A percentile compares a stretch with the other conserved stretches of the same genome.
These are phyloP conservation scores for Aspergillus tanneri DNA, from an alignment of 2,329 filamentous ascomycete genomes.

Conservation along the genomic window DNA sequence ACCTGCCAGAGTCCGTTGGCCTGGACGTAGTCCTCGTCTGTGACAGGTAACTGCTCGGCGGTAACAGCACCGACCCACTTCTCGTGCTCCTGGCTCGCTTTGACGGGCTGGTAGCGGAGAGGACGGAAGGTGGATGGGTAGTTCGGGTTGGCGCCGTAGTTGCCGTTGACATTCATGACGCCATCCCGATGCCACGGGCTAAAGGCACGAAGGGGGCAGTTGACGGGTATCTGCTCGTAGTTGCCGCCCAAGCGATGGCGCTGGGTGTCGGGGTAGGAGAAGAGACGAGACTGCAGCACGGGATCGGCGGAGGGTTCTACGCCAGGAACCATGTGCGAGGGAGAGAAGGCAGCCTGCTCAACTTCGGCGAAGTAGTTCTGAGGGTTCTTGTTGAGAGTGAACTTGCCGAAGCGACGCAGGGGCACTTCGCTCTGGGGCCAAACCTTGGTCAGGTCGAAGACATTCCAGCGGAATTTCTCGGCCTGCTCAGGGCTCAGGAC, in stretches of 20 bases:
- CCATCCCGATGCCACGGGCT: slow-evolving; percentile 73
- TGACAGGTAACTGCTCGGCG: slow-evolving; percentile 43
- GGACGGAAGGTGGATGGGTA: slow-evolving; percentile 49
- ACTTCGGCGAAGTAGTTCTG: slow-evolving; percentile 70
- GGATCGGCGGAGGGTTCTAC: slow-evolving; percentile 69
- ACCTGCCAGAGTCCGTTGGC: slow-evolving; percentile 46
- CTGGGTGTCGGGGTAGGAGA: slow-evolving; percentile 69
- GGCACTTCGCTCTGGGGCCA: slow-evolving; percentile 66
- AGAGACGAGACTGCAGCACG: slow-evolving; percentile 66
- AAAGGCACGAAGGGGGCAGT: slow-evolving; percentile 54
- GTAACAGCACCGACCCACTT: slow-evolving; percentile 44
- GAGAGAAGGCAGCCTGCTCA: slow-evolving; percentile 69
- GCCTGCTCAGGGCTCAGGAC: slow-evolving; percentile 62
- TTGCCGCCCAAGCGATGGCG: slow-evolving; percentile 63
- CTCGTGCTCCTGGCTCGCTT: slow-evolving; percentile 46
- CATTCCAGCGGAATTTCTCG: slow-evolving; percentile 60
- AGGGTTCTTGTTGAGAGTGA: slow-evolving; percentile 65
- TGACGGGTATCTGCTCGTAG: slow-evolving; percentile 65
- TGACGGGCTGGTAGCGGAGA: slow-evolving; percentile 40
- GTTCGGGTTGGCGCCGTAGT: slow-evolving; percentile 60
- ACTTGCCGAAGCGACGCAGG: slow-evolving; percentile 58
- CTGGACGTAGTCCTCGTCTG: slow-evolving; percentile 48
- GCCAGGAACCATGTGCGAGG: slow-evolving; percentile 65
- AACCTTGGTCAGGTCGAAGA: slow-evolving; percentile 69
- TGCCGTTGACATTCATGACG: slow-evolving; percentile 64